Conservation (phyloP, 192 early-diverging fungal genomes). For the Mortierella antarctica region DNA sequence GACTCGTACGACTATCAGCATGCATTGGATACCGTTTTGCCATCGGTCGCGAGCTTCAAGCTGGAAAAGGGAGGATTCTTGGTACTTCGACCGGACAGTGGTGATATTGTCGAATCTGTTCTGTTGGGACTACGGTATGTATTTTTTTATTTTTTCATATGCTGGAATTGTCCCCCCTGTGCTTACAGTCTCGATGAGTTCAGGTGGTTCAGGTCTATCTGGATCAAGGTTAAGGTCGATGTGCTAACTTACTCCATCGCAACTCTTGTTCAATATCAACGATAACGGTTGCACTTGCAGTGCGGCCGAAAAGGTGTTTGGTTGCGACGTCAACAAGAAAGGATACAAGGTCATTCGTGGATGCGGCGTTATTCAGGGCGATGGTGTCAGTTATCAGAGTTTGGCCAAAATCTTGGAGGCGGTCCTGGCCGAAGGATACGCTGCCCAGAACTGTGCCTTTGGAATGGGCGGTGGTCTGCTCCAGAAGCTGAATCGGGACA, state of each 20-base stretch:
- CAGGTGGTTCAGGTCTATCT: too few relatives aligned
- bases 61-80: conserved; percentile 81
- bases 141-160: not conserved
- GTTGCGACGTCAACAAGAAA: conserved; percentile 72
- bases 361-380: conserved; percentile 86
- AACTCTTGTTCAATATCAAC: not conserved
- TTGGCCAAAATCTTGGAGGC: conserved; percentile 68
- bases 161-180: too few relatives aligned
- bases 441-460: conserved; percentile 79
- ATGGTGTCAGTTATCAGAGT: conserved; percentile 72
- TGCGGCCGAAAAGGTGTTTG: conserved; percentile 81
- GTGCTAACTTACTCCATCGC: not conserved
- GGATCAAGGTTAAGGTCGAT: not conserved
- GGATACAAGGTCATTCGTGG: conserved; percentile 83
- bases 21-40: conserved; percentile 80
- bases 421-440: conserved; percentile 68
- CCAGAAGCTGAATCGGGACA: conserved; percentile 89
- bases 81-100: conserved; percentile 87
- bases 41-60: conserved; percentile 73
- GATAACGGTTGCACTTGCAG: conserved; percentile 23
- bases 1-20: conserved; percentile 88
- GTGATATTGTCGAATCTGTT: conserved; percentile 82
- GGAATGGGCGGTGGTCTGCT: conserved; percentile 92
- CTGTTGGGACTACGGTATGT: conserved; percentile 73
- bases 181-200: too few relatives aligned